A percentile compares a stretch with the other conserved stretches of the same genome.
phyloP scores from a whole-genome alignment of 176 grass and related monocot genomes.

The Cymbopogon citratus region DNA sequence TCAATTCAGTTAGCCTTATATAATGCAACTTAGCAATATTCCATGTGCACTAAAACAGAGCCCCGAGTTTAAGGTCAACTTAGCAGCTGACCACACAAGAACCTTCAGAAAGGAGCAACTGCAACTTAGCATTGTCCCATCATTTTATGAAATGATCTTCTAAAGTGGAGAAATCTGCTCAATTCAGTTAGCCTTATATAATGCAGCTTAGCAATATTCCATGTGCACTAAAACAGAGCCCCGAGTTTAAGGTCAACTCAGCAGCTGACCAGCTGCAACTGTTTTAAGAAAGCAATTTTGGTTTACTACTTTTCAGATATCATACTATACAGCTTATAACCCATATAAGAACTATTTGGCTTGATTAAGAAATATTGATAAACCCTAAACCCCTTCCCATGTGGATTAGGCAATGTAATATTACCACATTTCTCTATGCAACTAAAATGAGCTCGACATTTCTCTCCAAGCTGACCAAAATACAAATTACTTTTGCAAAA shows the following conservation, averaged over 20 bases:
- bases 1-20: not conserved
- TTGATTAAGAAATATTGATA: not conserved
- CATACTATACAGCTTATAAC: not conserved
- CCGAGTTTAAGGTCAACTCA: not conserved
- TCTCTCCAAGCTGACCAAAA: not conserved
- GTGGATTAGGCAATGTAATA: not conserved
- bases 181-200: not conserved
- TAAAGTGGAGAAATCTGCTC: not conserved
- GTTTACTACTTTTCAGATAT: conserved; percentile 10
- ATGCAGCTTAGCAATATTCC: not conserved
- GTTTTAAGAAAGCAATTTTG: not conserved
- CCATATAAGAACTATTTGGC: not conserved
- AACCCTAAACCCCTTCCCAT: not conserved
- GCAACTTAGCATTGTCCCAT: too few relatives aligned
- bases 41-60: not conserved
- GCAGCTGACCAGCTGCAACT: not conserved
- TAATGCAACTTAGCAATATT: not conserved
- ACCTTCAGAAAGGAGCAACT: too few relatives aligned
- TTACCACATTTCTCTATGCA: not conserved
- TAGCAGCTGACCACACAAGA: not conserved
- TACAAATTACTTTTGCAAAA: not conserved
- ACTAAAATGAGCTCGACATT: not conserved
- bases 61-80: not conserved
- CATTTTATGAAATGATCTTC: not conserved
- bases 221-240: not conserved